Percentiles rank a stretch among this genome's conserved stretches.
These are phyloP conservation scores for Phaeosphaeria sp. DNA, from an alignment of 2,329 filamentous ascomycete species.

Conservation along the genomic window DNA sequence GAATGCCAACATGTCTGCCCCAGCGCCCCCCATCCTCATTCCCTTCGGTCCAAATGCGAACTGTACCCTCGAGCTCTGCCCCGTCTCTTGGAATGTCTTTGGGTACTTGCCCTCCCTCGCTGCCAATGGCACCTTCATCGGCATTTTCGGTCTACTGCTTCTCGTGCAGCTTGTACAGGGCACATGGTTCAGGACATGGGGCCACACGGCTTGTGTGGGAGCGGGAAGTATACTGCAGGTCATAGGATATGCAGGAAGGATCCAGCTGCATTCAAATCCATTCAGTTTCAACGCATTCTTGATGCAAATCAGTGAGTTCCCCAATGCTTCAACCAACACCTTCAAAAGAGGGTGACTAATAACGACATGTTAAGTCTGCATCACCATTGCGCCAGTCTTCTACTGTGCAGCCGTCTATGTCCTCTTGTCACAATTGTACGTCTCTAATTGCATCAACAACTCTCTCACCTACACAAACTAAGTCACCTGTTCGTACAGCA, in stretches of 20 bases:
- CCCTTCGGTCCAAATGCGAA: conserved; percentile 2
- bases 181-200: conserved; percentile 4
- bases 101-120: conserved; percentile 11
- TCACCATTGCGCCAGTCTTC: not conserved
- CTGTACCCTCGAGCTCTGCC: conserved; percentile 16
- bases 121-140: conserved; percentile 8
- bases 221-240: conserved; percentile 12
- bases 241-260: conserved; percentile 13
- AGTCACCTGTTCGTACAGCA: not conserved
- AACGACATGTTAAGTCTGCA: not conserved
- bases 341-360: not conserved
- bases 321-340: not conserved
- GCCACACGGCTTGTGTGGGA: conserved; percentile 4
- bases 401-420: not conserved
- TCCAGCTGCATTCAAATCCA: conserved; percentile 16
- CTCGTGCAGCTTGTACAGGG: conserved; percentile 9
- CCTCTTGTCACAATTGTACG: not conserved
- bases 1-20: no score
- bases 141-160: conserved; percentile 7
- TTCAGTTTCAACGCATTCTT: conserved; percentile 19
- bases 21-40: not conserved
- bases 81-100: conserved; percentile 7
- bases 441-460: no score
- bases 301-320: conserved; percentile 1
- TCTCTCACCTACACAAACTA: not conserved